Conservation (phyloP, 2,329 filamentous ascomycete genomes). For the Botryotinia narcissicola region DNA sequence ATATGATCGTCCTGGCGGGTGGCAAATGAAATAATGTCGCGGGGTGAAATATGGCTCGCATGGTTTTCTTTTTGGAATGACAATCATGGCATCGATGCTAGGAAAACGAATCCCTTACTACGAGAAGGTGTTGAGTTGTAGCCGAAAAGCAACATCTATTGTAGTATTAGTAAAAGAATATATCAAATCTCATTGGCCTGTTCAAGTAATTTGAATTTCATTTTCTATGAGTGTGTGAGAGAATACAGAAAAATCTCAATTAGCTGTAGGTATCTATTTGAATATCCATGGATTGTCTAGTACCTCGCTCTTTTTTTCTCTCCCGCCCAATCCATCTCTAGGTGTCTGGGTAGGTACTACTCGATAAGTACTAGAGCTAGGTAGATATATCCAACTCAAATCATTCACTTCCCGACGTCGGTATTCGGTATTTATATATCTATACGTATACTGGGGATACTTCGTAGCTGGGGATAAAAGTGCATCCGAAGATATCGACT, state of each 20-base stretch:
- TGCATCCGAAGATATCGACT: neutral
- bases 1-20: neutral
- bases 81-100: neutral
- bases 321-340: neutral
- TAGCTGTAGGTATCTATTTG: neutral
- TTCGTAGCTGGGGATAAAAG: neutral
- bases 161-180: neutral
- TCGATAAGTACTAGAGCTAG: neutral
- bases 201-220: neutral
- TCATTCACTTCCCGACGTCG: neutral
- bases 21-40: neutral
- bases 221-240: neutral
- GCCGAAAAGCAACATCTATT: neutral
- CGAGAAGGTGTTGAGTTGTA: neutral
- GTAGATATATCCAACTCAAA: neutral
- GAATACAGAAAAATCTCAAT: neutral
- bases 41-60: neutral
- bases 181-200: neutral
- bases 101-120: neutral
- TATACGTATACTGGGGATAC: neutral
- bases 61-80: neutral
- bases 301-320: neutral
- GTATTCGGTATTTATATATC: neutral
- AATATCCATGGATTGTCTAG: neutral
- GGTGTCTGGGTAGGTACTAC: neutral